phyloP scores from a whole-genome alignment of 495 filamentous ascomycete genomes.

The Tuber calosporum region DNA sequence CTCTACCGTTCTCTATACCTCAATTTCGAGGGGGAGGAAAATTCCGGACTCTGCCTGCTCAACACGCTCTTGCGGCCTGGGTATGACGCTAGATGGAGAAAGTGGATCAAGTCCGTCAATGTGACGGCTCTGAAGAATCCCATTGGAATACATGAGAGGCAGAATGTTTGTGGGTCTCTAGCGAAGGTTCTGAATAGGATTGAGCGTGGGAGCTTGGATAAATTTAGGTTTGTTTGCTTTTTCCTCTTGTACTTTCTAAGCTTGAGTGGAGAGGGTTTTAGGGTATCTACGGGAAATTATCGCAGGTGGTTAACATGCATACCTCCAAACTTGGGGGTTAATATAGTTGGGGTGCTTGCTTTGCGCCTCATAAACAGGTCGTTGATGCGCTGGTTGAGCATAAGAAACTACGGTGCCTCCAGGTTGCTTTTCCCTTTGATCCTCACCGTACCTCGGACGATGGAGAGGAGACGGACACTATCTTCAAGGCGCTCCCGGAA shows the following conservation, averaged over 20 bases:
- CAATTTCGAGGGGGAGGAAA: constrained; percentile 1
- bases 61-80: neutral
- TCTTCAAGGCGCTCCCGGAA: neutral
- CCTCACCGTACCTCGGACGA: neutral
- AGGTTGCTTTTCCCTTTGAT: neutral
- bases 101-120: constrained; percentile 11
- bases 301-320: neutral
- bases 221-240: constrained; percentile 11
- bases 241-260: neutral
- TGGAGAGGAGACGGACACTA: constrained; percentile 1
- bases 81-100: constrained; percentile 8
- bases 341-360: neutral
- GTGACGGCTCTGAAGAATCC: neutral
- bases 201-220: constrained; percentile 8
- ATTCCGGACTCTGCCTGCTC: constrained; percentile 4
- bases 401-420: constrained; percentile 10
- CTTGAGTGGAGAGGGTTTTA: neutral
- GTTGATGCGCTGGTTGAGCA: constrained; percentile 12
- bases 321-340: neutral
- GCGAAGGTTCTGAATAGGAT: constrained; percentile 9
- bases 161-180: neutral
- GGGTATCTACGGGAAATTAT: neutral
- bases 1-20: constrained; percentile 9
- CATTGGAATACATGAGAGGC: neutral
- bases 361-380: neutral